Percentiles rank a stretch among this genome's conserved stretches.
Evolutionary conservation across 768 basidiomycete genomes (phyloP).

Genomic region (Lactifluus volemus): DNA sequence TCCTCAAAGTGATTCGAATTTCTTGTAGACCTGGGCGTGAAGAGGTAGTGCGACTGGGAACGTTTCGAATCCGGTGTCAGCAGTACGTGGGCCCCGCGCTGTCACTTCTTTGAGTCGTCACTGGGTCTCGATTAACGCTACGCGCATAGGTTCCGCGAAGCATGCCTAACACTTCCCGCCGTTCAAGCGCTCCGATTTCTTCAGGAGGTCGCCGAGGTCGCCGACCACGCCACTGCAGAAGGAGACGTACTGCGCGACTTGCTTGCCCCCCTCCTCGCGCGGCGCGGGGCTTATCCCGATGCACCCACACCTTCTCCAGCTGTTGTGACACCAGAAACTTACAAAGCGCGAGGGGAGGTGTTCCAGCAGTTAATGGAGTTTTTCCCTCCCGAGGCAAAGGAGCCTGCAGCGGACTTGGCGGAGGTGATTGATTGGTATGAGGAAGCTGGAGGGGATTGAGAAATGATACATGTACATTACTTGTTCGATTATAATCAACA

Average conservation of each 20-base stretch:
- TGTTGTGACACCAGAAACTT: constrained; percentile 38
- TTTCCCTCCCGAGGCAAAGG: constrained; percentile 53
- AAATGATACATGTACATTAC: not conserved
- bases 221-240: constrained; percentile 54
- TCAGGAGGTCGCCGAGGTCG: constrained; percentile 60
- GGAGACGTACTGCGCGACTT: constrained; percentile 63
- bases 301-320: not conserved
- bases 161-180: constrained; percentile 55
- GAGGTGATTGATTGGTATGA: constrained; percentile 45
- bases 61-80: constrained; percentile 58
- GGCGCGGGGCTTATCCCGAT: constrained; percentile 23
- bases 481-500: not conserved
- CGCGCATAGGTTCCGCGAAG: constrained; percentile 61
- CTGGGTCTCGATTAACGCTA: not conserved
- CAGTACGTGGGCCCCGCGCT: constrained; percentile 39
- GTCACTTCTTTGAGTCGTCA: not conserved
- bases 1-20: not conserved
- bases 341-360: constrained; percentile 56
- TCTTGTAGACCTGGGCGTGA: constrained; percentile 45
- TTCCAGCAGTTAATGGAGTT: constrained; percentile 62
- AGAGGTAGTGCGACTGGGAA: constrained; percentile 56
- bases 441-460: constrained; percentile 15
- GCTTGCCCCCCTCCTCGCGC: constrained; percentile 50
- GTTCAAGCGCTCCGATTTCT: constrained; percentile 65
- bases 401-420: constrained; percentile 55